Base-by-base conservation (phyloP, 208 protist species). In the Leptomonas pyrrhocoris region DNA sequence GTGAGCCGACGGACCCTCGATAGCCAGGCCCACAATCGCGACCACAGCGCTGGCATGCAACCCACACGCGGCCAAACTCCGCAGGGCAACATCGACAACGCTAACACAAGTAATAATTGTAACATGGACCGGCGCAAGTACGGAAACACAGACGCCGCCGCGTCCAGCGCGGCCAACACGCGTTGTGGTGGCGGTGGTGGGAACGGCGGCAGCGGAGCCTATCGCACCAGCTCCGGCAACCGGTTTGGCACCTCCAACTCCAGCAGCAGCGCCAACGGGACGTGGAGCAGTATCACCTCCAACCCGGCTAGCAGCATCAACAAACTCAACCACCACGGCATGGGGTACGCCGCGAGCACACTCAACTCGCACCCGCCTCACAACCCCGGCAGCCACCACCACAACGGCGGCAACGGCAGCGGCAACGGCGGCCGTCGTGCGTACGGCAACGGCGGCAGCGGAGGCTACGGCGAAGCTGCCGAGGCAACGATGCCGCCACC, bases 1-100 rank as follows among this genome's bases (percentile, higher is more conserved):
- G 71, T 77, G 46, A 77, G 71, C 11, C 71, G 71, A 21, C 71
- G 71, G 11, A 66, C 71, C 7, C 64, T 77, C 16, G 71, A 77
- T 23, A 77, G 71, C 45, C 71, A 77, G 63, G 71, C 71, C 34
- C 56, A 53, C 49, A 55, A 66, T 48, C 71, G 71, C 49, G 71
- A 77, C n/a, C 55, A 60, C 48, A 66, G 58, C 42, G 49, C 63
- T 7, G 45, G 25, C 30, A 46, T 51, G 55, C 45, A 63, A 31
- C 60, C 68, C 2, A 19, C 25, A 11, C 60, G 46, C 31, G 60
- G 60, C 19, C 43, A 45, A n/a, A 55, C 60, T 19, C 46, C 28
- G 30, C 43, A 57, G 11, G 54, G 54, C 53, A 76, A 65, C 61
- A 48, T 34, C 4, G 18, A 58, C 55, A 70, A 64, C 21, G 11